Base-by-base conservation (phyloP, 257 asterid genomes). In the Lycium barbarum region DNA sequence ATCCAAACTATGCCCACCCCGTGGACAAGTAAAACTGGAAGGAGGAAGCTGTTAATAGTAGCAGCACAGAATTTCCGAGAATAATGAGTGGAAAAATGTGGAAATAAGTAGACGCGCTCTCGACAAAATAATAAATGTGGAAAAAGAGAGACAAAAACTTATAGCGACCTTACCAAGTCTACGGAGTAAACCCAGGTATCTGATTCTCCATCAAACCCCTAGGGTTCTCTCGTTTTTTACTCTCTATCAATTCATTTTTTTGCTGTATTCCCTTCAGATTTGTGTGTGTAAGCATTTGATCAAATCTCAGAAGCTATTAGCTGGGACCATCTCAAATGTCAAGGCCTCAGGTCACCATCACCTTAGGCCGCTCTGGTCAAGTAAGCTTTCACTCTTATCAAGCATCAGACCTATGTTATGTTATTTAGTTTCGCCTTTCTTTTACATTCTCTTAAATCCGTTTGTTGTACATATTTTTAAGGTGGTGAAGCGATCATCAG, bases 361-460 rank as follows among this genome's bases (percentile, higher is more conserved):
- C 94, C 68, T 93, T 93, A 79, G 97, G 92, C 74, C 88, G 88
- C 89, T 91, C 93, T 59, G 95, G 97, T 86, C 98, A 90, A 87
- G 98, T 94, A 84, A 53, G 70, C 81, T 47, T 79, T 51, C 79
- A 4, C 6, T 45, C 9, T 58, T 10, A 12, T 43, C 87, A 83
- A n/a, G 17, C 76, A 59, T 58, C 57, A 62, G 67, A 68, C 65
- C 3, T 58, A 18, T 58, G 65, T 18, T 59, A 20, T 22, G 17
- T 51, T 40, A 43, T 43, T 43, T n/a, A 43, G 57, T 71, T 47
- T 73, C 20, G 81, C 12, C 5, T 20, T 26, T 5, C 9, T 45
- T 45, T 9, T 72, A 72, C 79, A 18, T n/a, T 40, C 36, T 2
- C 36, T 71, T 20, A 9, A 71, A 18, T 66, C 84, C 1, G 13